Evolutionary conservation across 1,284 basidiomycete genomes (phyloP).

Genomic region (Malassezia globosa): DNA sequence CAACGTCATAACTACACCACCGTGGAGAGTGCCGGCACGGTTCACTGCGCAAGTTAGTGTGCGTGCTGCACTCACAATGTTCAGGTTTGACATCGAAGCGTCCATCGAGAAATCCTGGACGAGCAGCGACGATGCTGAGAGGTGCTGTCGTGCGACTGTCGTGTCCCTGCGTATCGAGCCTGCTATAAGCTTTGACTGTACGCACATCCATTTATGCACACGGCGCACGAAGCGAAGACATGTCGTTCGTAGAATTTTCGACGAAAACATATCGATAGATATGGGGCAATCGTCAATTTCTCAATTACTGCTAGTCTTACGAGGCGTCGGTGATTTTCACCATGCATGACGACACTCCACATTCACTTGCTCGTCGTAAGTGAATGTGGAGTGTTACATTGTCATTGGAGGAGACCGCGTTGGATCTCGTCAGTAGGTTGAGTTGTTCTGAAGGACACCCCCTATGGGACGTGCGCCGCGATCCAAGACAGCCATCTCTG

Average conservation of each 20-base stretch:
- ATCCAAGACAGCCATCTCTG: too few species aligned
- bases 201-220: slow-evolving; percentile 15
- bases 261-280: too few species aligned
- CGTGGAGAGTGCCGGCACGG: slow-evolving; percentile 55
- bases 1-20: slow-evolving; percentile 69
- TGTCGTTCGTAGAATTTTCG: slow-evolving; percentile 7
- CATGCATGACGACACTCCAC: too few species aligned
- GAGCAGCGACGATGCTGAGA: slow-evolving; percentile 24
- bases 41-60: slow-evolving; percentile 20
- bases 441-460: too few species aligned
- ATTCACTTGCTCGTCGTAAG: too few species aligned
- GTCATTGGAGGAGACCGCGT: too few species aligned
- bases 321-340: too few species aligned
- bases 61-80: slow-evolving; percentile 17
- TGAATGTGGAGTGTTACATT: too few species aligned
- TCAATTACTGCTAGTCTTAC: too few species aligned
- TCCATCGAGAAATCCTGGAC: slow-evolving; percentile 27
- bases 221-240: slow-evolving; percentile 26
- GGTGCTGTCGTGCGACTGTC: slow-evolving; percentile 30
- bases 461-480: too few species aligned
- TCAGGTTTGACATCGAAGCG: slow-evolving; percentile 23
- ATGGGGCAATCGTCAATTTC: too few species aligned
- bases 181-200: slow-evolving; percentile 5
- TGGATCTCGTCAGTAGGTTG: too few species aligned
- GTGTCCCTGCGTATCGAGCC: slow-evolving; percentile 24